A percentile compares a stretch with the other conserved stretches of the same genome.
These are phyloP conservation scores for Podaxis sp. DNA, from an alignment of 768 basidiomycete genomes.

Conservation along the genomic window DNA sequence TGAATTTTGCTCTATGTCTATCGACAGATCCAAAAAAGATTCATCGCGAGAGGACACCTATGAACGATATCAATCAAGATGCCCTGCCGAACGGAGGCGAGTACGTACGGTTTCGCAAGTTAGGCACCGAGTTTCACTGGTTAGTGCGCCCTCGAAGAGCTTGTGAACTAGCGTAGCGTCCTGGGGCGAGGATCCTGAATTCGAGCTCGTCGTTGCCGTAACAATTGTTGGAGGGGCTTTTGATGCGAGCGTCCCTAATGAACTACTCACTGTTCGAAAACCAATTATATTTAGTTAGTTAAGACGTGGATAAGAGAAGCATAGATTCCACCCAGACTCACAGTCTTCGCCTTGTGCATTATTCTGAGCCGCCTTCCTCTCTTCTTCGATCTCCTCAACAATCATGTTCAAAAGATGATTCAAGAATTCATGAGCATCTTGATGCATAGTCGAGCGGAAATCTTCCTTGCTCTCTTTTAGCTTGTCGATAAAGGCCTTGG, in stretches of 20 bases:
- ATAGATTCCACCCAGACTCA: constrained; percentile 38
- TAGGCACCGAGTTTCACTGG: constrained; percentile 96
- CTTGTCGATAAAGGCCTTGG: constrained; percentile 90
- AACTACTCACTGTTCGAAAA: constrained; percentile 51
- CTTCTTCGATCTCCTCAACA: constrained; percentile 88
- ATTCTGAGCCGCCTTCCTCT: constrained; percentile 44
- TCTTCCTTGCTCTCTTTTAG: constrained; percentile 90
- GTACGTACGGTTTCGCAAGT: constrained; percentile 91
- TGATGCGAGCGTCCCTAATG: constrained; percentile 54
- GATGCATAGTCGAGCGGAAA: constrained; percentile 90
- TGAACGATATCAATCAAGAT: constrained; percentile 3
- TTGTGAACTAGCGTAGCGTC: constrained; percentile 82
- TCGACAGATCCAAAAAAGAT: constrained; percentile 95
- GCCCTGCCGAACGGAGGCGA: background rate
- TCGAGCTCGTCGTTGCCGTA: constrained; percentile 42
- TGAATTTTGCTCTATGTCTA: constrained; percentile 98
- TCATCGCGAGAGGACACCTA: constrained; percentile 93
- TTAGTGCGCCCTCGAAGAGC: constrained; percentile 90
- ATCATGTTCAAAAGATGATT: constrained; percentile 93
- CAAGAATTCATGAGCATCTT: constrained; percentile 98
- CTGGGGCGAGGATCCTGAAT: constrained; percentile 43
- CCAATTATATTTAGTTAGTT: constrained; percentile 7
- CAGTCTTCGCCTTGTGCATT: constrained; percentile 55
- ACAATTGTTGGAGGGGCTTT: constrained; percentile 37
- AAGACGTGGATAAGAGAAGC: constrained; percentile 4